Evolutionary conservation across 2,329 filamentous ascomycete species (phyloP).

Genomic region (Sordariomycetes sp.): DNA sequence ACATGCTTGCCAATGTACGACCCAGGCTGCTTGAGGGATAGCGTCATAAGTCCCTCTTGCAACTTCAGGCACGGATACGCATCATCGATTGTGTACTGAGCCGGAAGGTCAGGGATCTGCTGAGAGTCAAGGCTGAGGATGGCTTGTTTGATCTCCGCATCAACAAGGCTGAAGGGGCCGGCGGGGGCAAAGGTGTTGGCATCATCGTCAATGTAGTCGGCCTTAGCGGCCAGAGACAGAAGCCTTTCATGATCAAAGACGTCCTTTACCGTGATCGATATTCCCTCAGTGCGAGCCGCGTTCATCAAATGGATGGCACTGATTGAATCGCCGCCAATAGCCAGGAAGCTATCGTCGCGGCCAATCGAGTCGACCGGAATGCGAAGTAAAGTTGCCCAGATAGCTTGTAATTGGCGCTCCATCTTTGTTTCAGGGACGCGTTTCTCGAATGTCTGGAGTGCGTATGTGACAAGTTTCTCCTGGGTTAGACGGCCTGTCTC

Average conservation of each 20-base stretch:
- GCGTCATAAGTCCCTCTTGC: conserved; percentile 26
- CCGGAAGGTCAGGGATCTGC: not conserved
- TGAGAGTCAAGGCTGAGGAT: too few species aligned
- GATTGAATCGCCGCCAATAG: conserved; percentile 36
- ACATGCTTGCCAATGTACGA: conserved; percentile 8
- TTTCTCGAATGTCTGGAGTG: not conserved
- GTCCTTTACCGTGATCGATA: not conserved
- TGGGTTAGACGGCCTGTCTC: not conserved
- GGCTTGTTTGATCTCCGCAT: too few species aligned
- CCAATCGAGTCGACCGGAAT: conserved; percentile 6
- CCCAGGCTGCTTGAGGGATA: conserved; percentile 11
- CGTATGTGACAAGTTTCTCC: not conserved
- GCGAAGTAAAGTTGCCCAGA: conserved; percentile 8
- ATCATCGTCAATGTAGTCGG: too few species aligned
- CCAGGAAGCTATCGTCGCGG: conserved; percentile 27
- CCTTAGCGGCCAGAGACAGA: not conserved
- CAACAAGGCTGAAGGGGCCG: too few species aligned
- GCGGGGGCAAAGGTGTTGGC: too few species aligned
- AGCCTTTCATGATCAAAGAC: not conserved
- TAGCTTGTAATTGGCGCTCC: conserved; percentile 15
- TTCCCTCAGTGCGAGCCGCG: not conserved
- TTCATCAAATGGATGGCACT: conserved; percentile 13
- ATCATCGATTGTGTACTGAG: conserved; percentile 14
- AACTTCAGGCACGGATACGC: conserved; percentile 25
- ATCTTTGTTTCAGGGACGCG: conserved; percentile 7